These are phyloP conservation scores for Globomyces sp. DNA, from an alignment of 371 early-diverging fungal species.

Conservation along the genomic window DNA sequence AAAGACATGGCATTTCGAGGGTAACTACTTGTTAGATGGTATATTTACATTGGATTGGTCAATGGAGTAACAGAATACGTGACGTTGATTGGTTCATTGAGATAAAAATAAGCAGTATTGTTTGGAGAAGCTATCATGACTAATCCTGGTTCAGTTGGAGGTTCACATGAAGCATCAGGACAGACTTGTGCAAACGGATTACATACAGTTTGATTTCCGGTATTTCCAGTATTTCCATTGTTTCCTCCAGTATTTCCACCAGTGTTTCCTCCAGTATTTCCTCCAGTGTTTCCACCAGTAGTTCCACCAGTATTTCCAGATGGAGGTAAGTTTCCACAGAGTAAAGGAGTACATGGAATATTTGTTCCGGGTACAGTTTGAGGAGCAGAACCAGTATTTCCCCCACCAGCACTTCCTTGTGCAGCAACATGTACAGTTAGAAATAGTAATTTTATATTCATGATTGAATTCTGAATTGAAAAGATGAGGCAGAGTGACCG, in stretches of 20 bases:
- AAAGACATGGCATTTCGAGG: constrained; percentile 4
- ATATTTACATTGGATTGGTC: constrained; percentile 1
- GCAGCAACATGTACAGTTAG: too few species aligned
- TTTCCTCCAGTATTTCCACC: not conserved
- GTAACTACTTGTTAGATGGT: not conserved
- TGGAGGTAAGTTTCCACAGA: too few species aligned
- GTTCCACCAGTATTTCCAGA: too few species aligned
- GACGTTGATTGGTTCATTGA: constrained; percentile 7
- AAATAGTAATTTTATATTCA: too few species aligned
- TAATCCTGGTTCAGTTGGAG: not conserved
- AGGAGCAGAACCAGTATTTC: too few species aligned
- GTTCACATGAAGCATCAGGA: not conserved
- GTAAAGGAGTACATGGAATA: too few species aligned
- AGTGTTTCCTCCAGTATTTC: constrained; percentile 9
- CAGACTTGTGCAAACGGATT: constrained; percentile 2
- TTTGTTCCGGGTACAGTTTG: too few species aligned
- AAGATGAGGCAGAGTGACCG: too few species aligned
- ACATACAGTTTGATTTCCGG: not conserved
- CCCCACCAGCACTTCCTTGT: too few species aligned
- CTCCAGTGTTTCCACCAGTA: not conserved
- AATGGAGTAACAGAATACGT: constrained; percentile 1
- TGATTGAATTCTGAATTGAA: too few species aligned
- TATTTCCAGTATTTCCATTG: not conserved
- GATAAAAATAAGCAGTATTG: constrained; percentile 4
- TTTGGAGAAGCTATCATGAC: constrained; percentile 11